Percentiles rank a stretch among this genome's conserved stretches.
These are phyloP conservation scores for Pseudopyricularia javanii DNA, from an alignment of 2,329 filamentous ascomycete genomes.

Conservation along the genomic window DNA sequence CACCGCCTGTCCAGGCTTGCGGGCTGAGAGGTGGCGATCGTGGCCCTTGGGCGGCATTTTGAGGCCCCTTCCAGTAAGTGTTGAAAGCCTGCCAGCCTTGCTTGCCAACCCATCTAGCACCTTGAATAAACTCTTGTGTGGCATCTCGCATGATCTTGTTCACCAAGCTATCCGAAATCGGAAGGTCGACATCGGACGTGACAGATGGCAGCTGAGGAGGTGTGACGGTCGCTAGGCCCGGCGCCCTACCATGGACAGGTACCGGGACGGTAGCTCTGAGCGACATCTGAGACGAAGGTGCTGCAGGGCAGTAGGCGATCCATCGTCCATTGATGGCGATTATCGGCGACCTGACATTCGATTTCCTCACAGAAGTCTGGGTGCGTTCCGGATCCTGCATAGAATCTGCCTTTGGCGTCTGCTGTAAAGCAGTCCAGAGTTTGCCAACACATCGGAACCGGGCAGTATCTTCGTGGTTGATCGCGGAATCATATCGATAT, in stretches of 20 bases:
- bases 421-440: constrained; percentile 79
- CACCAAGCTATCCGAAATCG: constrained; percentile 57
- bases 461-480: constrained; percentile 25
- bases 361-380: constrained; percentile 22
- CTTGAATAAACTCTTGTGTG: constrained; percentile 65
- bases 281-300: constrained; percentile 58
- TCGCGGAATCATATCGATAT: constrained; percentile 39
- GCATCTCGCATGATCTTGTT: constrained; percentile 70
- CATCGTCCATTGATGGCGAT: constrained; percentile 60
- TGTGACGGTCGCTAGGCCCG: constrained; percentile 46
- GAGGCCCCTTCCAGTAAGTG: constrained; percentile 60
- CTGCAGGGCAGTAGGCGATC: constrained; percentile 65
- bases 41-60: constrained; percentile 26
- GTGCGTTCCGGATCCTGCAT: constrained; percentile 32
- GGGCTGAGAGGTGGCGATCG: constrained; percentile 29
- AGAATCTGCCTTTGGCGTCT: constrained; percentile 33
- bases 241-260: constrained; percentile 38
- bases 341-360: constrained; percentile 47
- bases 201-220: constrained; percentile 57
- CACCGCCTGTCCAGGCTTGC: constrained; percentile 31
- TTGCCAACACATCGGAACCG: constrained; percentile 66
- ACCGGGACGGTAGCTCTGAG: constrained; percentile 55
- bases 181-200: constrained; percentile 60
- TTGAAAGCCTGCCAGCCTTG: constrained; percentile 69
- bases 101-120: constrained; percentile 64